Base-by-base conservation (phyloP, 805 yeast species). In the Wickerhamomyces bovis region DNA sequence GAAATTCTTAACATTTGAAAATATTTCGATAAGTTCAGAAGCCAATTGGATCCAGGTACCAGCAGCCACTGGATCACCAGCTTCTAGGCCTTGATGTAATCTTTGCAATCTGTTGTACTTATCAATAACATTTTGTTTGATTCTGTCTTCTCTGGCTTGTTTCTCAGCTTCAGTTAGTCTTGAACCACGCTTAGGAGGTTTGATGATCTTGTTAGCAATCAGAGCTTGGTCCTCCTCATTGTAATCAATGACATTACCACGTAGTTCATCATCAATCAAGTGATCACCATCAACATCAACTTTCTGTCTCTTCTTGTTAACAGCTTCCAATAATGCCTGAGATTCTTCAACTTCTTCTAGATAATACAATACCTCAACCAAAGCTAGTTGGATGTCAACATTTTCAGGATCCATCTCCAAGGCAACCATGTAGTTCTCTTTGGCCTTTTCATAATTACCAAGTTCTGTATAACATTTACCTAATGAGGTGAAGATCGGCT, bases 31-130 rank as follows among this genome's bases (percentile, higher is more conserved):
- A 43, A 94, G 72, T 53, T 85, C 95, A 2, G 87, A 77, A 0
- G 92, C 96, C 6, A 81, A 69, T 50, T 88, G 87, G 53, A 87
- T 75, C 98, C 98, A 94, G 2, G 87, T 77, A 8, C 75, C 71
- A 2, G 80, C 75, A 0, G 94, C 85, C n/a, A 78, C 80, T 15
- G 63, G 66, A 51, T 82, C 83, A 3, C 75, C 78, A 4, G 61
- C 55, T 38, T 70, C 74, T 36, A 80, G 52, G 3, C 78, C 78
- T 1, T 67, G 67, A 30, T 72, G 68, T 43, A 83, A 72, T 45
- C 83, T 69, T 18, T 72, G 67, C 62, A 85, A 68, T 50, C 83
- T 70, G 13, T 74, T 71, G 57, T 68, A 79, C 49, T 76, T 81
- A 44, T 78, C 80, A 18, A 74, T 57, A 0, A 82, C 85, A 44